Percentiles rank a stretch among this genome's conserved stretches.
Evolutionary conservation across 371 early-diverging fungal species (phyloP).

Genomic region (Mucor velutinosus): DNA sequence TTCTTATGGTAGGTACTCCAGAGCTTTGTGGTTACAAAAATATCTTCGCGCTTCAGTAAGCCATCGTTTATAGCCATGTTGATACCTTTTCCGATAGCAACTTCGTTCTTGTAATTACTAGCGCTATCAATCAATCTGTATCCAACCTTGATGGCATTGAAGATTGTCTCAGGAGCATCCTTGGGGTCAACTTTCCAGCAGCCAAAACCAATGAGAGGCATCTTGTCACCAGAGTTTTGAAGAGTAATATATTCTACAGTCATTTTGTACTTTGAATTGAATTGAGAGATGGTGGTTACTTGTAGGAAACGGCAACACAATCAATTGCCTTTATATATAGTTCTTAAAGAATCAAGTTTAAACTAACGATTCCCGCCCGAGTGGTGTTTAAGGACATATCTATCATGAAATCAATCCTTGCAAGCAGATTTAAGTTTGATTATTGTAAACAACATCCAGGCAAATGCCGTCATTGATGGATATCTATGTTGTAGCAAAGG

Average conservation of each 20-base stretch:
- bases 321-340: not conserved
- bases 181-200: constrained; percentile 31
- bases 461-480: not conserved
- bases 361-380: not conserved
- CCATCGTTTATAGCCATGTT: constrained; percentile 45
- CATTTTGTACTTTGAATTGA: not conserved
- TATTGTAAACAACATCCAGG: not conserved
- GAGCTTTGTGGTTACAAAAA: constrained; percentile 75
- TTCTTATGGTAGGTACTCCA: constrained; percentile 60
- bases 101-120: constrained; percentile 60
- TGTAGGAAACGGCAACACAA: not conserved
- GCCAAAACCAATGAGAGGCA: constrained; percentile 29
- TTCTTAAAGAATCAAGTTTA: not conserved
- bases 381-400: not conserved
- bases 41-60: constrained; percentile 47
- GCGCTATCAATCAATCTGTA: constrained; percentile 45
- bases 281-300: not conserved
- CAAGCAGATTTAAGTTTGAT: not conserved
- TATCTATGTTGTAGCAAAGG: not conserved
- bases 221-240: not conserved
- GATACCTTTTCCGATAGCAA: constrained; percentile 67
- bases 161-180: constrained; percentile 32
- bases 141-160: constrained; percentile 47
- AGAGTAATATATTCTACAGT: constrained; percentile 1
- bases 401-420: not conserved